phyloP scores from a whole-genome alignment of 148 eudicot species.

The Heliosperma pusillum region DNA sequence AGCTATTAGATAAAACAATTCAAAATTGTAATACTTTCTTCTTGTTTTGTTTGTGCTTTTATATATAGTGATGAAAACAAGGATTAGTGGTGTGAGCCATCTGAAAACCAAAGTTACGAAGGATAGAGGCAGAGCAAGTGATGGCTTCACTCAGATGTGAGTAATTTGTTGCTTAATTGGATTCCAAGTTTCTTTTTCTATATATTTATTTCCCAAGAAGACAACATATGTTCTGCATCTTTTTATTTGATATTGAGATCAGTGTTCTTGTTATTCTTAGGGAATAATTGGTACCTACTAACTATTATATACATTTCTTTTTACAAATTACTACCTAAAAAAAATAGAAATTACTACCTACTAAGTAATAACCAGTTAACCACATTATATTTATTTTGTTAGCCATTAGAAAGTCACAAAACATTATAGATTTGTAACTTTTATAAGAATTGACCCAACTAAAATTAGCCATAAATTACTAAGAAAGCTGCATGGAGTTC shows the following conservation, averaged over 20 bases:
- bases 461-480: not conserved
- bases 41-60: conserved; percentile 13
- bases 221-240: no score
- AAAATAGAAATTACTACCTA: not conserved
- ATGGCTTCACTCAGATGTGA: conserved; percentile 43
- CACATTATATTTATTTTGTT: not conserved
- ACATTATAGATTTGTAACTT: not conserved
- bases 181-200: not conserved
- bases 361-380: no score
- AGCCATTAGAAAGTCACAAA: not conserved
- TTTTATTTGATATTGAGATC: not conserved
- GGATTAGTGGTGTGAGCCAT: conserved; percentile 41
- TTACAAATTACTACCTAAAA: not conserved
- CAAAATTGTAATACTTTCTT: not conserved
- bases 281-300: not conserved
- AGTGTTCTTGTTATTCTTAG: not conserved
- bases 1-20: not conserved
- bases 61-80: conserved; percentile 47
- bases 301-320: not conserved
- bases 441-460: not conserved
- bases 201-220: not conserved
- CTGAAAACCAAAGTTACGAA: conserved; percentile 40
- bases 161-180: conserved; percentile 20
- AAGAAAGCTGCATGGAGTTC: not conserved
- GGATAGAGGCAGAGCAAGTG: conserved; percentile 54